Base-by-base conservation (phyloP, 371 early-diverging fungal species). In the Lichtheimia hyalospora region DNA sequence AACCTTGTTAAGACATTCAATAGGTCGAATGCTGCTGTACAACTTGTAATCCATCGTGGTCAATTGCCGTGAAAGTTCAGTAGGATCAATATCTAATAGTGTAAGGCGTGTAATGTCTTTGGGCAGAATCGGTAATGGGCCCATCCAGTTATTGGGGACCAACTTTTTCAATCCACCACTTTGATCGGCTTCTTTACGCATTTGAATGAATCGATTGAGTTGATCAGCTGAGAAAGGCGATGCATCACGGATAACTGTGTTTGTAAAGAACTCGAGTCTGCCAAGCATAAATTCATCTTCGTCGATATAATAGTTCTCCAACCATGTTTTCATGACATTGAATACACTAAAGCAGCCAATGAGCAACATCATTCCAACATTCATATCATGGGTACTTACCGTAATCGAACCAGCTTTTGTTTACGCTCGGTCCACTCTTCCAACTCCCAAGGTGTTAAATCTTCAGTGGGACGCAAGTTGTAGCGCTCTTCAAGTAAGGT, bases 61-160 rank as follows among this genome's bases (percentile, higher is more conserved):
- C 44, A 98, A 66, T 67, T 98, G 97, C 28, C 98, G 82, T 0
- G 96, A 96, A 52, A 97, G 66, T 70, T 98, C 98, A 16, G 93
- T 66, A 3, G 97, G 94, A 66, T 96, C 94, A 20, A 94, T 72
- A 41, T 97, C 96, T 52, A 86, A 52, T 27, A 96, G 77, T 56
- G 84, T 83, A 57, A 91, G 64, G 41, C 76, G 71, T 23, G 81
- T 79, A 50, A 89, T 68, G 51, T 80, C 82, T 46, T 84, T 84
- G 2, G 92, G 92, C 53, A 85, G 67, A 24, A 92, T 88, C 2
- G 92, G 86, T 25, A 75, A 68, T 14, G 92, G 89, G 6, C 89
- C 86, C 2, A 81, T 64, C 25, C 79, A 77, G 44, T 74, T 60
- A 39, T 87, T 91, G 14, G 74, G 84, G 0, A 90, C 79, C 69